These are phyloP conservation scores for Colletotrichum gigasporum DNA, from an alignment of 2,329 filamentous ascomycete genomes.

Conservation along the genomic window DNA sequence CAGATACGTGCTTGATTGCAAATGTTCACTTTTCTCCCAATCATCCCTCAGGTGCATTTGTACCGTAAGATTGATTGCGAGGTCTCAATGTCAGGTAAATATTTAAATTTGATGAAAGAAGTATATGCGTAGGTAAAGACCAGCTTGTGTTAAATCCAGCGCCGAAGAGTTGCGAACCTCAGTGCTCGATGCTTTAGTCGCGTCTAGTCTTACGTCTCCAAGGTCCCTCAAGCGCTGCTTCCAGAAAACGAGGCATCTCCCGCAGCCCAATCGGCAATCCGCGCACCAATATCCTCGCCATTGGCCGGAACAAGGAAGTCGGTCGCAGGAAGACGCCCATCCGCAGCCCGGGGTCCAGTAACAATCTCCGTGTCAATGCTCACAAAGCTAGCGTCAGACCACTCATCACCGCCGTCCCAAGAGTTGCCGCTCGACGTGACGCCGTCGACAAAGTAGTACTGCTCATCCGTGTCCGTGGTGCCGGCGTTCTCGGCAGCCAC, in stretches of 20 bases:
- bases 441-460: background rate
- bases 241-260: background rate
- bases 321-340: background rate
- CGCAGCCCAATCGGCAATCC: background rate
- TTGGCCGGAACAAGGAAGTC: background rate
- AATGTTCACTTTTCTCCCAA: too few relatives aligned
- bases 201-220: background rate
- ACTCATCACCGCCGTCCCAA: conserved; percentile 7
- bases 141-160: too few relatives aligned
- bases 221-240: background rate
- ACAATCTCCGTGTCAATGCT: background rate
- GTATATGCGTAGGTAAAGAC: too few relatives aligned
- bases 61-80: too few relatives aligned
- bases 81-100: too few relatives aligned
- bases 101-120: too few relatives aligned
- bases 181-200: too few relatives aligned
- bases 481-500: conserved; percentile 14
- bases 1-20: too few relatives aligned
- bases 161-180: too few relatives aligned
- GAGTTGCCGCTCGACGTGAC: background rate
- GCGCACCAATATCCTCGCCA: background rate
- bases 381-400: background rate
- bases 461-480: background rate
- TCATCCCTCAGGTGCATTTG: too few relatives aligned
- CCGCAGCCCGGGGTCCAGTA: background rate